Evolutionary conservation across 192 early-diverging fungal species (phyloP), one percentile per base, ranked within the genome.

Genomic region (Coemansia sp.): DNA sequence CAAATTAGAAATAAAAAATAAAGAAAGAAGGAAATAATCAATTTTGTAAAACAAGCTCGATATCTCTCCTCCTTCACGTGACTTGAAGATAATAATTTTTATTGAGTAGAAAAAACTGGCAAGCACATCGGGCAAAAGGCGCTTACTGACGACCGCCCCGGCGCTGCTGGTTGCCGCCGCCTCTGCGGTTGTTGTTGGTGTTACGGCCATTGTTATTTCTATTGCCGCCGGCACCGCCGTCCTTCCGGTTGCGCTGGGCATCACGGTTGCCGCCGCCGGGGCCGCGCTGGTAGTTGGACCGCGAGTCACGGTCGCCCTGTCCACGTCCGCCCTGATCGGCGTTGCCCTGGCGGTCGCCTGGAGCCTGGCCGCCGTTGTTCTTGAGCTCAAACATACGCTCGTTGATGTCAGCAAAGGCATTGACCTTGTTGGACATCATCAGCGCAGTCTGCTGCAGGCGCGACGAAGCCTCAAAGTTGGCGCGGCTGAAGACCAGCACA

Each of bases 301-400:
- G 69, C 24, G 69, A 60, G 25, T 75, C 76, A 17, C 72, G 67
- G 55, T 73, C 70, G 45, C 76, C 75, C 43, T 70, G 65, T 22
- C 64, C 37, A n/a, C 70, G 51, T 48, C 65, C 69, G 15, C 67
- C 67, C 14, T 76, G 62, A 2, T 73, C 61, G n/a, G 59, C 41
- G 37, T 62, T 56, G 49, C 64, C 64, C 72, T 79, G 67, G 57
- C 74, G 67, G 47, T 77, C 70, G 62, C 63, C 66, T 23, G 68
- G 72, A n/a, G 67, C 47, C 53, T 77, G 65, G 41, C 75, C 81
- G 57, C 72, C 82, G 41, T 73, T 67, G 51, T 81, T 73, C 76
- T 89, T 89, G 66, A 83, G 73, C 83, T 97, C 94, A 58, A 96
- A 83, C 58, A 94, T 65, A 76, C 90, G 90, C 78, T 97, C 97